Evolutionary conservation across 371 early-diverging fungal genomes (phyloP).

Genomic region (Paraphysoderma sedebokerense): DNA sequence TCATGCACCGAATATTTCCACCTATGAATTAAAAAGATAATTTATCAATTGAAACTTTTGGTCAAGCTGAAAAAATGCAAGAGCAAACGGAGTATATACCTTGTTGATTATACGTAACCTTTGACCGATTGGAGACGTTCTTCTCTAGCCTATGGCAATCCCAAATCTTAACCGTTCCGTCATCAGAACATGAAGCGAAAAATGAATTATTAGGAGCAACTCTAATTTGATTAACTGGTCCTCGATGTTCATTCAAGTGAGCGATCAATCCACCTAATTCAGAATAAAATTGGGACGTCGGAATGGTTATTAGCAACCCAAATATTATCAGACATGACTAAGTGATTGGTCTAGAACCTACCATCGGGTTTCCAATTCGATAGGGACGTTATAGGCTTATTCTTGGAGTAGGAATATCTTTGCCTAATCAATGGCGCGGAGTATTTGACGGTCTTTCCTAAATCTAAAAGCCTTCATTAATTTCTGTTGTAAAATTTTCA

Average conservation of each 20-base stretch:
- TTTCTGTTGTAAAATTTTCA: no score
- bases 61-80: no score
- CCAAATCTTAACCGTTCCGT: conserved; percentile 77
- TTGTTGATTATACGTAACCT: conserved; percentile 50
- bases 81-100: conserved; percentile 26
- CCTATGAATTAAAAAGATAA: conserved; percentile 17
- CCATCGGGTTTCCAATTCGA: conserved; percentile 1
- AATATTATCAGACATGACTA: no score
- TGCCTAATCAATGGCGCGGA: no score
- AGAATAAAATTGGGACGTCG: no score
- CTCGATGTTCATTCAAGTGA: conserved; percentile 68
- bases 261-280: conserved; percentile 50
- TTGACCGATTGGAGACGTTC: conserved; percentile 61
- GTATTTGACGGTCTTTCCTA: no score
- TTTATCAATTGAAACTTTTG: no score
- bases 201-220: conserved; percentile 55
- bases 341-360: no score
- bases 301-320: no score
- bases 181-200: conserved; percentile 71
- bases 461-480: no score
- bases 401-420: neutral
- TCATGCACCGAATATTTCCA: conserved; percentile 54
- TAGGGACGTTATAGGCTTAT: neutral
- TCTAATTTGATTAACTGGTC: conserved; percentile 48
- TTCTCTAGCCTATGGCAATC: conserved; percentile 63